Percentiles rank a stretch among this genome's conserved stretches.
phyloP scores from a whole-genome alignment of 2,329 filamentous ascomycete genomes.

The Talaromyces sp. region DNA sequence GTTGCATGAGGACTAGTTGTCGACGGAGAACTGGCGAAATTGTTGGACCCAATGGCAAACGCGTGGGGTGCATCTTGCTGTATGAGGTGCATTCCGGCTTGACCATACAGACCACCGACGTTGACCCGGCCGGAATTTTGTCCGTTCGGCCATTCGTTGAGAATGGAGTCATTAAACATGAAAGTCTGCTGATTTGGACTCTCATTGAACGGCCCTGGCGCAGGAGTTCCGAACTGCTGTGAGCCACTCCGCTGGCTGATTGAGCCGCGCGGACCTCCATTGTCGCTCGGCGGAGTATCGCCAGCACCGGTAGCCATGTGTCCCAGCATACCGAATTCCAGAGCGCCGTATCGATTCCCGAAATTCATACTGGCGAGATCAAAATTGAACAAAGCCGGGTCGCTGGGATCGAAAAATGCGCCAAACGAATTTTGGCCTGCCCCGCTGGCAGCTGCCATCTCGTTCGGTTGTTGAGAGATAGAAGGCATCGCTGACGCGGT shows the following conservation, averaged over 20 bases:
- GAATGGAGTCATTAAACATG: constrained; percentile 40
- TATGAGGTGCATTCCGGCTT: constrained; percentile 36
- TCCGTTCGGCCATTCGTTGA: constrained; percentile 41
- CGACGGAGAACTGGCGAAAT: constrained; percentile 53
- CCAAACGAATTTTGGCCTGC: constrained; percentile 42
- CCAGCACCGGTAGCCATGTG: constrained; percentile 90
- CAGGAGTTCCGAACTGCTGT: constrained; percentile 32
- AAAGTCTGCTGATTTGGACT: constrained; percentile 41
- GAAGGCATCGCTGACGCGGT: constrained; percentile 32
- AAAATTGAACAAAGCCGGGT: constrained; percentile 91
- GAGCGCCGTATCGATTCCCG: constrained; percentile 88
- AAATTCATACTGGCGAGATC: constrained; percentile 92
- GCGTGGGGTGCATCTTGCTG: constrained; percentile 46
- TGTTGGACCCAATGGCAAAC: constrained; percentile 54
- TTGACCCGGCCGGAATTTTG: constrained; percentile 24
- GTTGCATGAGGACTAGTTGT: constrained; percentile 47
- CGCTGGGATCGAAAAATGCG: constrained; percentile 78
- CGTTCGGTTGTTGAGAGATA: constrained; percentile 45
- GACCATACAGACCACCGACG: constrained; percentile 30
- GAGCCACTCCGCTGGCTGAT: constrained; percentile 37
- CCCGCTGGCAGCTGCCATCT: constrained; percentile 43
- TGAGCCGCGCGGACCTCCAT: constrained; percentile 40
- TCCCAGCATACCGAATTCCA: constrained; percentile 93
- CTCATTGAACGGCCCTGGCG: constrained; percentile 34
- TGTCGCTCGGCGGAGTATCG: constrained; percentile 69